Evolutionary conservation across 257 asterid species (phyloP).

Genomic region (Salvia miltiorrhiza): DNA sequence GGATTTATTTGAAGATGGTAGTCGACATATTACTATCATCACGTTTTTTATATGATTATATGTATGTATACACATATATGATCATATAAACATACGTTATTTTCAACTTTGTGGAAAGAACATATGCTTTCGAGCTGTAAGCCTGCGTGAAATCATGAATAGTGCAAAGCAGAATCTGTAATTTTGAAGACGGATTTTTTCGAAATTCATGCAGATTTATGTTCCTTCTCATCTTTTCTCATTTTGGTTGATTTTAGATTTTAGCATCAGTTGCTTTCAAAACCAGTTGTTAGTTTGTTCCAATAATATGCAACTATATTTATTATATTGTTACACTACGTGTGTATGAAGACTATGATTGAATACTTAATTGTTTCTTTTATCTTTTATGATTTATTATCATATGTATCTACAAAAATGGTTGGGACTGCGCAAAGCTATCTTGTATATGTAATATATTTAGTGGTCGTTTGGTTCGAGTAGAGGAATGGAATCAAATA

Average conservation of each 20-base stretch:
- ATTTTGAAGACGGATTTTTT: conserved; percentile 4
- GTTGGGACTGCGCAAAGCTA: too few relatives aligned
- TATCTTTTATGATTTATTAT: neutral
- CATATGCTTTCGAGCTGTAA: conserved; percentile 24
- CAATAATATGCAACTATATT: too few relatives aligned
- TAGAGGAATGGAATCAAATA: too few relatives aligned
- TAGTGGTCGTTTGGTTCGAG: too few relatives aligned
- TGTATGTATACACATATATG: neutral
- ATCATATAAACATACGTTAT: neutral
- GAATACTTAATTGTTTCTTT: neutral
- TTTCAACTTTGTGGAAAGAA: conserved; percentile 27
- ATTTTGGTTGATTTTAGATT: conserved; percentile 2
- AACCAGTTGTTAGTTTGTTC: neutral
- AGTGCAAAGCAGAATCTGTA: conserved; percentile 7
- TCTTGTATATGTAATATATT: too few relatives aligned
- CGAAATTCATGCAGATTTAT: neutral
- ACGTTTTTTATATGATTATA: conserved; percentile 13
- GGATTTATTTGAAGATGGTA: neutral
- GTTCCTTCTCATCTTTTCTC: conserved; percentile 13
- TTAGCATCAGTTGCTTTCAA: conserved; percentile 14
- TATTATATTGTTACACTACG: neutral
- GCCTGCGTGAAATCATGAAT: neutral
- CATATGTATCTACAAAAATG: neutral
- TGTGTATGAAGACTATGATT: neutral
- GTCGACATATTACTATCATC: neutral